Conservation (phyloP, 1,284 basidiomycete genomes). For the Mycena sp. region DNA sequence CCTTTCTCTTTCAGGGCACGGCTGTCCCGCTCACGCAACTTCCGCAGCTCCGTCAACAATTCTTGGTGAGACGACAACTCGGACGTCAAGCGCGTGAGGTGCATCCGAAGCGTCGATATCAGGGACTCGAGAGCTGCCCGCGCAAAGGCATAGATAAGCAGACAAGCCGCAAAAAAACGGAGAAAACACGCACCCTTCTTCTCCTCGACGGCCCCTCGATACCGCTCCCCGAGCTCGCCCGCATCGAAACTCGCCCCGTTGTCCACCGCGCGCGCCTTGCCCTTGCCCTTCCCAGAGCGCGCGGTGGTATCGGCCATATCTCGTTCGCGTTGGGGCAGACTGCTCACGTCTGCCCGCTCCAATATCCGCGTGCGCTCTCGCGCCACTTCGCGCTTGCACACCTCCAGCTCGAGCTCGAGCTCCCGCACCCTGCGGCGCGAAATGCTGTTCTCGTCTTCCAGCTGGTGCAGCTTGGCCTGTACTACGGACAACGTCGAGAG, state of each 20-base stretch:
- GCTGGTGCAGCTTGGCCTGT: constrained; percentile 69
- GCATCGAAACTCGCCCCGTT: constrained; percentile 41
- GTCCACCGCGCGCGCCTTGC: constrained; percentile 44
- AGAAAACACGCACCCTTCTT: constrained; percentile 72
- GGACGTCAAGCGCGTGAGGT: constrained; percentile 78
- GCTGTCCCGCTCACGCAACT: constrained; percentile 70
- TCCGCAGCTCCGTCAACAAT: constrained; percentile 71
- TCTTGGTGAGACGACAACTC: constrained; percentile 81
- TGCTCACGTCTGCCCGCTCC: constrained; percentile 56
- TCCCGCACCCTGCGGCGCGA: constrained; percentile 82
- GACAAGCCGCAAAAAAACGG: neutral
- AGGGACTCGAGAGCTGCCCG: constrained; percentile 83
- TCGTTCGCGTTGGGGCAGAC: constrained; percentile 36
- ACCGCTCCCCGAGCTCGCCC: constrained; percentile 56
- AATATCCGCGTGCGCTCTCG: constrained; percentile 70
- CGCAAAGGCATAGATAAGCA: constrained; percentile 23
- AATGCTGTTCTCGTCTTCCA: constrained; percentile 84
- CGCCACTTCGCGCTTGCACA: constrained; percentile 76
- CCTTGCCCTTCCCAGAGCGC: constrained; percentile 44
- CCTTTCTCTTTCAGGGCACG: constrained; percentile 67
- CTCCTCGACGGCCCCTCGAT: constrained; percentile 81
- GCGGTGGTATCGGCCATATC: no score
- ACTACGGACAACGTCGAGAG: constrained; percentile 68
- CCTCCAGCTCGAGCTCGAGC: constrained; percentile 83
- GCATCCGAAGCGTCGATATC: constrained; percentile 73